phyloP scores from a whole-genome alignment of 202 grass and related monocot species.

The Sporobolus alterniflorus region DNA sequence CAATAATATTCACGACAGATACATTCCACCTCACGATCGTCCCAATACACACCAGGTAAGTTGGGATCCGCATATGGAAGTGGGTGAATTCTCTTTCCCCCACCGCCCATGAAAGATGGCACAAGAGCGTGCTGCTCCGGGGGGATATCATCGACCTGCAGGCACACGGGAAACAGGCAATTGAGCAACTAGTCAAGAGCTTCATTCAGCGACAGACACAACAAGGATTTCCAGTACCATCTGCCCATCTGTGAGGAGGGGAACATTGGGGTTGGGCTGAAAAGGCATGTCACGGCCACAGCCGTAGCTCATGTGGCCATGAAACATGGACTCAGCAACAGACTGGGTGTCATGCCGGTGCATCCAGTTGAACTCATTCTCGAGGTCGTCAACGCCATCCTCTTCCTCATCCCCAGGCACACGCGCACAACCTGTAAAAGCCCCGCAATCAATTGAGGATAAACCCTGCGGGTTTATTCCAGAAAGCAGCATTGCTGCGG shows the following conservation, averaged over 20 bases:
- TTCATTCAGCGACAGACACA: neutral
- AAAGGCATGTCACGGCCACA: conserved; percentile 53
- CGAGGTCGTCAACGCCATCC: conserved; percentile 85
- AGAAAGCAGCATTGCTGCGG: neutral
- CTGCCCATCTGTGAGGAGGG: conserved; percentile 89
- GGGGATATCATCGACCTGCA: conserved; percentile 80
- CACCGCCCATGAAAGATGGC: conserved; percentile 67
- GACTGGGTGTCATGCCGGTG: conserved; percentile 60
- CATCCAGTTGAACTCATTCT: conserved; percentile 80
- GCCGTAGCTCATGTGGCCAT: conserved; percentile 81
- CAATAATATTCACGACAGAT: neutral
- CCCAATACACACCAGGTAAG: conserved; percentile 65
- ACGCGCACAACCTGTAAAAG: conserved; percentile 64
- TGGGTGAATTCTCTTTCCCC: conserved; percentile 91
- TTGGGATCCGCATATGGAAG: conserved; percentile 73
- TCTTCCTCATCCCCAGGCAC: conserved; percentile 85
- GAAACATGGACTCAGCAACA: conserved; percentile 73
- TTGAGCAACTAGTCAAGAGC: conserved; percentile 24
- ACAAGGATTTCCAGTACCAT: conserved; percentile 43
- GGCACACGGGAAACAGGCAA: neutral
- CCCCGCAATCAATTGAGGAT: neutral
- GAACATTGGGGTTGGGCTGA: conserved; percentile 67
- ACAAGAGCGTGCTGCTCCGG: conserved; percentile 89
- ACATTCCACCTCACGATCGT: neutral
- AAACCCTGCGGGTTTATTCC: neutral